phyloP scores from a whole-genome alignment of 257 asterid species.

The Jasminum sambac region DNA sequence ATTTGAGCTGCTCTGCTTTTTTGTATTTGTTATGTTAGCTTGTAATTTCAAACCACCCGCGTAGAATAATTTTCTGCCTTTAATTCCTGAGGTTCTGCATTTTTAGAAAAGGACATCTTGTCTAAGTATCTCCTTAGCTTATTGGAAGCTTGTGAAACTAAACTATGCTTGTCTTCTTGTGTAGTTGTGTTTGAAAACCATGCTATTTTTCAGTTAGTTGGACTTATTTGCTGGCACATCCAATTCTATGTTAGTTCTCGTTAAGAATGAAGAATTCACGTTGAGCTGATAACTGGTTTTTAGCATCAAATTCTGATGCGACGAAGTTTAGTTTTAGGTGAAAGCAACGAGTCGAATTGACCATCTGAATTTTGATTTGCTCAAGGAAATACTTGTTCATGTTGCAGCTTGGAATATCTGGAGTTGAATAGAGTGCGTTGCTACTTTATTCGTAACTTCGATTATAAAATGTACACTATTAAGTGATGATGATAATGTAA shows the following conservation, averaged over 20 bases:
- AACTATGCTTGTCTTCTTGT: background rate
- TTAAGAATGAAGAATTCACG: background rate
- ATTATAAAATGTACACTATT: background rate
- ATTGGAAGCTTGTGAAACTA: background rate
- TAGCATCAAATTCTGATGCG: background rate
- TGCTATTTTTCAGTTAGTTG: background rate
- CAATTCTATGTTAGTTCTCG: background rate
- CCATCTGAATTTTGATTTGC: background rate
- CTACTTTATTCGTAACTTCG: background rate
- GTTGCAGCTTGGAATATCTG: background rate
- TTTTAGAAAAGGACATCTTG: background rate
- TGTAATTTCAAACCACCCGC: background rate
- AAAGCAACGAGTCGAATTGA: background rate
- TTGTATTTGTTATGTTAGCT: background rate
- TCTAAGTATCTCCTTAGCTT: background rate
- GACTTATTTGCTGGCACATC: background rate
- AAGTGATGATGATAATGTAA: too few species aligned
- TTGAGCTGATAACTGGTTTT: background rate
- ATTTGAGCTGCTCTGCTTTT: background rate
- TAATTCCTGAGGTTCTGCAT: background rate
- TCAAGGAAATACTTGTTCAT: background rate
- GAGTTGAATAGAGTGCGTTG: background rate
- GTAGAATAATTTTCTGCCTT: background rate
- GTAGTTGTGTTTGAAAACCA: background rate
- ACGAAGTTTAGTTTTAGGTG: background rate